Percentiles rank a stretch among this genome's conserved stretches.
Conservation (phyloP, 2,329 filamentous ascomycete genomes). For the Hyphodiscus sp. region DNA sequence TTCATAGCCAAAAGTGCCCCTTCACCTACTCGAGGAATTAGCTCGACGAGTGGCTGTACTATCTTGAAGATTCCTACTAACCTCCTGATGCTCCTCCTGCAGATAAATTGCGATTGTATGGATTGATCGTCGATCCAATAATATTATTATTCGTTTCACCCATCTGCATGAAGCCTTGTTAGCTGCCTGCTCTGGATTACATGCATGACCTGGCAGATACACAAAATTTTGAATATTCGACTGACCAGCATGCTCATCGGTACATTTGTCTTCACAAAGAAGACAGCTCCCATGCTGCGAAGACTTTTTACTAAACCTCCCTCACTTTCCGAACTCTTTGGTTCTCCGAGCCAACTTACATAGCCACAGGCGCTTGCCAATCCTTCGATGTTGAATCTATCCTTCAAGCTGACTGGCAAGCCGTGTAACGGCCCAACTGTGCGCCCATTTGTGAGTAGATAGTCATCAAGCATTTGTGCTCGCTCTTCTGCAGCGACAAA, state of each 20-base stretch:
- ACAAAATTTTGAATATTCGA: slow-evolving; percentile 37
- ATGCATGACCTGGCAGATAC: slow-evolving; percentile 4
- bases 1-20: slow-evolving; percentile 37
- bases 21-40: slow-evolving; percentile 35
- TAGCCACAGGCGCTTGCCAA: slow-evolving; percentile 44
- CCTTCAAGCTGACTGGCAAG: slow-evolving; percentile 18
- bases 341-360: slow-evolving; percentile 46
- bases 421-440: slow-evolving; percentile 33
- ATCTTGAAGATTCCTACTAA: not conserved
- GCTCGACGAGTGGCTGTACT: too few species aligned
- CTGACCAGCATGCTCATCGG: slow-evolving; percentile 30
- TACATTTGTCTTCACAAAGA: slow-evolving; percentile 62
- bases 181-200: too few species aligned
- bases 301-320: slow-evolving; percentile 45
- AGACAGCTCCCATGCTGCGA: slow-evolving; percentile 50
- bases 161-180: slow-evolving; percentile 22
- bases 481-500: slow-evolving; percentile 31
- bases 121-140: slow-evolving; percentile 45
- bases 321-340: slow-evolving; percentile 34
- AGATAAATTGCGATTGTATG: slow-evolving; percentile 45
- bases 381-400: slow-evolving; percentile 24
- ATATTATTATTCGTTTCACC: slow-evolving; percentile 50
- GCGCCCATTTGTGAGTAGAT: slow-evolving; percentile 32
- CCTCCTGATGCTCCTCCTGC: slow-evolving; percentile 54
- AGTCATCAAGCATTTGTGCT: slow-evolving; percentile 39